A percentile compares a stretch with the other conserved stretches of the same genome.
phyloP scores from a whole-genome alignment of 2,329 filamentous ascomycete genomes.

The Dothidotthia symphoricarpi region DNA sequence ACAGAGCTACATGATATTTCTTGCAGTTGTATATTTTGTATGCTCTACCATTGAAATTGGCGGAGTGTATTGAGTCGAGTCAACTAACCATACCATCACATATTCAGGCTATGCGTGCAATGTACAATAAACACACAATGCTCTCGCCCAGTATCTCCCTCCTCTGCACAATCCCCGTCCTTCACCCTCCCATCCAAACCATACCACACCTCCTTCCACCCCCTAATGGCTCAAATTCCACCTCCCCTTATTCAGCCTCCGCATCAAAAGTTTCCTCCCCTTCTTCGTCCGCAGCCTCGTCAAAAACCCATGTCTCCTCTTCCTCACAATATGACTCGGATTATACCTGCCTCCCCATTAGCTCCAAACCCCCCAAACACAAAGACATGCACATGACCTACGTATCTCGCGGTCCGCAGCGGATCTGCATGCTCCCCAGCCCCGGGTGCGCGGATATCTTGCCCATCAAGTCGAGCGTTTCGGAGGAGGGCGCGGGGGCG shows the following conservation, averaged over 20 bases:
- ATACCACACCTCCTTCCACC: neutral
- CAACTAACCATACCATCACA: too few relatives aligned
- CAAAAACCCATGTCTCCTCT: slow-evolving; percentile 62
- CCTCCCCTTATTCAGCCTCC: slow-evolving; percentile 56
- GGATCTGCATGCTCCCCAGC: slow-evolving; percentile 42
- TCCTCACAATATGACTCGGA: slow-evolving; percentile 59
- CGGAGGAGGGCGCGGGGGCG: slow-evolving; percentile 12
- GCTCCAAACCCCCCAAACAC: too few relatives aligned
- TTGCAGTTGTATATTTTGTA: too few relatives aligned
- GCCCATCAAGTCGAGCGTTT: slow-evolving; percentile 35
- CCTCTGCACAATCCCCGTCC: neutral
- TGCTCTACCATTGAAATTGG: too few relatives aligned
- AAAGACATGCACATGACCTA: too few relatives aligned
- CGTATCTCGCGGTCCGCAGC: slow-evolving; percentile 54
- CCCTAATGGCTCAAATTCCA: slow-evolving; percentile 37
- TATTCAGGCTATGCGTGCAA: slow-evolving; percentile 5
- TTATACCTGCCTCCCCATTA: slow-evolving; percentile 42
- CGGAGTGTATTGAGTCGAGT: too few relatives aligned
- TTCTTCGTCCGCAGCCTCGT: slow-evolving; percentile 53
- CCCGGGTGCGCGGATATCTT: slow-evolving; percentile 41
- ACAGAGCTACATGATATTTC: too few relatives aligned
- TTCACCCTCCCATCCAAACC: neutral
- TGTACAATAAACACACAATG: slow-evolving; percentile 14
- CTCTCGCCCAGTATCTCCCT: too few relatives aligned
- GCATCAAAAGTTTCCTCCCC: slow-evolving; percentile 55